Evolutionary conservation across 2,329 filamentous ascomycete genomes (phyloP).

Genomic region (Graphilbum sp.): DNA sequence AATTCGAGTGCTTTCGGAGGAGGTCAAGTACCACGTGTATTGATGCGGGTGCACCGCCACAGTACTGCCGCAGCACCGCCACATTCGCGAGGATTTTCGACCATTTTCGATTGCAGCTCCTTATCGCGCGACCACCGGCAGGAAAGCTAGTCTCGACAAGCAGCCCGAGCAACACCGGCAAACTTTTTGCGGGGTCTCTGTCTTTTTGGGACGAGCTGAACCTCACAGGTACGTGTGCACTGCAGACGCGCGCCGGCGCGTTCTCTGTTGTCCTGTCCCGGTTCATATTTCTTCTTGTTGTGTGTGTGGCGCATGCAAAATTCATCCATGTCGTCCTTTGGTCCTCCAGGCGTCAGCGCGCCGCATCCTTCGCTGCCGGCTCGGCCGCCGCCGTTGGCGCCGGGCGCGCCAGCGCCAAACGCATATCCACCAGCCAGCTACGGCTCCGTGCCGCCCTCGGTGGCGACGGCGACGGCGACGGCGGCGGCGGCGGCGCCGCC

Average conservation of each 20-base stretch:
- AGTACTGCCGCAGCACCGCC: neutral
- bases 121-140: neutral
- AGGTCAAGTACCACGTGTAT: too few species aligned
- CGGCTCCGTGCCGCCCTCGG: constrained; percentile 8
- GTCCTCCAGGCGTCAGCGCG: constrained; percentile 11
- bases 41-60: neutral
- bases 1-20: too few species aligned
- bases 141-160: too few species aligned
- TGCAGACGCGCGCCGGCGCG: too few species aligned
- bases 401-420: neutral
- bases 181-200: too few species aligned
- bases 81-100: neutral
- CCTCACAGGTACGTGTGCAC: too few species aligned
- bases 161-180: too few species aligned
- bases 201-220: too few species aligned
- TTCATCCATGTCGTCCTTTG: constrained; percentile 12
- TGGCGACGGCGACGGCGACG: constrained; percentile 3
- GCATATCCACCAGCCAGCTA: too few species aligned
- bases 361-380: constrained; percentile 11
- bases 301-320: constrained; percentile 1
- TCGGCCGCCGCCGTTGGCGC: constrained; percentile 8
- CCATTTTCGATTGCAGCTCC: neutral
- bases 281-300: neutral
- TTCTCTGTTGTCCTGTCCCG: neutral
- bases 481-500: constrained; percentile 3